phyloP scores from a whole-genome alignment of 257 asterid genomes.

The Penstemon barbatus region DNA sequence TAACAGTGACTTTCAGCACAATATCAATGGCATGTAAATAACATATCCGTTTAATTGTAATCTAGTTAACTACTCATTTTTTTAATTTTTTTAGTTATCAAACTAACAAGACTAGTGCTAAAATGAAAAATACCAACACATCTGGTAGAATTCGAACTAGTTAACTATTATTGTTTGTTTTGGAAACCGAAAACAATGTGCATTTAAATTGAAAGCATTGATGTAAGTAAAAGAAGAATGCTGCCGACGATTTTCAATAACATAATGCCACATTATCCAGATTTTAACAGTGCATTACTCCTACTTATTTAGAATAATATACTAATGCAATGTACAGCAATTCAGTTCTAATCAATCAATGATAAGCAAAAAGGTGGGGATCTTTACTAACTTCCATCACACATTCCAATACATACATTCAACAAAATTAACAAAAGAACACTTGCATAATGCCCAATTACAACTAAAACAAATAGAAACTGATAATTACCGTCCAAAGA shows the following conservation, averaged over 20 bases:
- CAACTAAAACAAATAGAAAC: not conserved
- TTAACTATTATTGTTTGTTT: not conserved
- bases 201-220: slow-evolving; percentile 5
- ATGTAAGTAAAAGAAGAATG: not conserved
- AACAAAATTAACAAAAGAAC: not conserved
- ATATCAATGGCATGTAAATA: not conserved
- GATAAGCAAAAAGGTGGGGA: not conserved
- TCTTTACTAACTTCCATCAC: not conserved
- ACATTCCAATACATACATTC: not conserved
- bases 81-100: too few relatives aligned
- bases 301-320: not conserved
- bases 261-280: not conserved
- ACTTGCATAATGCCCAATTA: not conserved
- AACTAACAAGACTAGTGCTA: too few relatives aligned
- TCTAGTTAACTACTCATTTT: not conserved
- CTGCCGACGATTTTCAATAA: not conserved
- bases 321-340: not conserved
- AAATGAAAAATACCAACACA: too few relatives aligned
- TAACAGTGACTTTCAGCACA: not conserved
- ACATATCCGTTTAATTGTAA: not conserved
- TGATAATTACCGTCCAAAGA: slow-evolving; percentile 73
- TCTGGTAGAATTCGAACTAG: too few relatives aligned
- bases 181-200: not conserved
- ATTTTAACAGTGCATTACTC: not conserved
- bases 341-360: not conserved